Conservation (phyloP, 495 filamentous ascomycete species). For the Lasiosphaeris hirsuta region DNA sequence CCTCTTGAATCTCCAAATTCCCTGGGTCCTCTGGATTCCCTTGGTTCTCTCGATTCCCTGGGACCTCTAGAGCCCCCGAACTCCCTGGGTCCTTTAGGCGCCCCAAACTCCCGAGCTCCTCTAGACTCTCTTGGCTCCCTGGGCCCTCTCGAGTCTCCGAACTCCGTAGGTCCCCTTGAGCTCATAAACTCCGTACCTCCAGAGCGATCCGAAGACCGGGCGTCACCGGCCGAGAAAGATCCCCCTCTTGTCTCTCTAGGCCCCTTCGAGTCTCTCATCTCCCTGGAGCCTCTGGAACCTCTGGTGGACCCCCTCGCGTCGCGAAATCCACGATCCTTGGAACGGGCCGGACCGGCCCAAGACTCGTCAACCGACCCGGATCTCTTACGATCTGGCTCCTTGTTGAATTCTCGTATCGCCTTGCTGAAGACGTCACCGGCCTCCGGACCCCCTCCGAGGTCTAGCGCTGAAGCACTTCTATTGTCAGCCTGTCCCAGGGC, state of each 20-base stretch:
- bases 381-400: background rate
- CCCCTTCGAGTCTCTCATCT: background rate
- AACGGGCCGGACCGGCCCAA: background rate
- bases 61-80: too few relatives aligned
- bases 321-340: too few relatives aligned
- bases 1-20: background rate
- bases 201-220: too few relatives aligned
- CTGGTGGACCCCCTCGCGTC: too few relatives aligned
- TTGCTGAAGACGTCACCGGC: constrained; percentile 6
- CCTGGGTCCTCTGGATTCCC: background rate
- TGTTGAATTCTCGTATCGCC: background rate
- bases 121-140: too few relatives aligned
- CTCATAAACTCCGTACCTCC: background rate
- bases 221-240: too few relatives aligned
- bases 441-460: too few relatives aligned
- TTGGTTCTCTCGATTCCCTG: background rate
- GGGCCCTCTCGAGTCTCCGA: background rate
- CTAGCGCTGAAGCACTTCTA: background rate
- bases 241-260: background rate
- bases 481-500: background rate
- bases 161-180: background rate
- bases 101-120: background rate
- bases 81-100: too few relatives aligned
- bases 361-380: background rate
- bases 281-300: too few relatives aligned